phyloP scores from a whole-genome alignment of 345 rosid species.

The Citrus trifoliata region DNA sequence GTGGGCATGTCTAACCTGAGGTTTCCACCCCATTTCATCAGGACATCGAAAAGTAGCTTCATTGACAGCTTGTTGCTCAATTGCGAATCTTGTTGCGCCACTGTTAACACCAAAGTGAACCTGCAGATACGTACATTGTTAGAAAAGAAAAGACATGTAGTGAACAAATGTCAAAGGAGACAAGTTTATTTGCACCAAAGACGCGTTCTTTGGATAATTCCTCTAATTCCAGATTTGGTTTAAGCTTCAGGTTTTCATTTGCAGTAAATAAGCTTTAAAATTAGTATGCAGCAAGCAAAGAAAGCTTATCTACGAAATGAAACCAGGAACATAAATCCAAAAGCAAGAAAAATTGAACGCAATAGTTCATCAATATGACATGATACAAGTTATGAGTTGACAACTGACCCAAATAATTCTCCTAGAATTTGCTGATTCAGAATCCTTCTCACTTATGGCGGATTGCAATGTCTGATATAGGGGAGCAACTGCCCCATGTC shows the following conservation, averaged over 20 bases:
- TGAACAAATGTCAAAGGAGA: not conserved
- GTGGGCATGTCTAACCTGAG: slow-evolving; percentile 62
- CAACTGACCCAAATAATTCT: slow-evolving; percentile 75
- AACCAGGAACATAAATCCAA: not conserved
- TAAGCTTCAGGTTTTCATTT: not conserved
- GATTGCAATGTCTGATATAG: slow-evolving; percentile 67
- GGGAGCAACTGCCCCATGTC: slow-evolving; percentile 62
- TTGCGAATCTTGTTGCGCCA: slow-evolving; percentile 83
- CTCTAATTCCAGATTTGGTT: not conserved
- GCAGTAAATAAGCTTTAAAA: not conserved
- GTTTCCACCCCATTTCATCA: slow-evolving; percentile 99
- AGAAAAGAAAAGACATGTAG: not conserved
- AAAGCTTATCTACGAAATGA: not conserved
- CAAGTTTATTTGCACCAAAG: not conserved
- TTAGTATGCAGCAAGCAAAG: not conserved
- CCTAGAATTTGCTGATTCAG: slow-evolving; percentile 43
- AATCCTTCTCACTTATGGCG: slow-evolving; percentile 39
- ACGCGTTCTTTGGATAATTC: not conserved
- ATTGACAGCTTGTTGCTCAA: slow-evolving; percentile 91
- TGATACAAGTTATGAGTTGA: not conserved
- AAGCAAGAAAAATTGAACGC: too few species aligned
- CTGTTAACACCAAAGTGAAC: slow-evolving; percentile 94
- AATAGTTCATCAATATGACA: not conserved
- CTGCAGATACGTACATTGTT: slow-evolving; percentile 33
- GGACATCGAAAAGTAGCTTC: slow-evolving; percentile 98